Evolutionary conservation across 225 moss, liverwort and hornwort genomes (phyloP).

Genomic region (Pseudoscleropodium purum): DNA sequence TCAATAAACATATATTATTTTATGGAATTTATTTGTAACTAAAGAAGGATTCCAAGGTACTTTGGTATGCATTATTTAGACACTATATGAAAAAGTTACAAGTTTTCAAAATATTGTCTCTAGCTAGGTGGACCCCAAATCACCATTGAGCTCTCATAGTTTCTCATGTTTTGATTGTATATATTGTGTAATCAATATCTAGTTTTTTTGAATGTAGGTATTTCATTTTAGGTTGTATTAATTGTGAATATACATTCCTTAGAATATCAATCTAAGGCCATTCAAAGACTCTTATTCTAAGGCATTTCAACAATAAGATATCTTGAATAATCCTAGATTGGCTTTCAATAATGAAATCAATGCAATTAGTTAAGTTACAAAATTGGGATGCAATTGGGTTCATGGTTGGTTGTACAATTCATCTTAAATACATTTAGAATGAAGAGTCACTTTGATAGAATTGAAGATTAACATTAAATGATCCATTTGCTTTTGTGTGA

Average conservation of each 20-base stretch:
- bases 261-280: not conserved
- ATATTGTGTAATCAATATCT: not conserved
- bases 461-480: not conserved
- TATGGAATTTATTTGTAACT: not conserved
- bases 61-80: not conserved
- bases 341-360: not conserved
- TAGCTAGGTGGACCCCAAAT: not conserved
- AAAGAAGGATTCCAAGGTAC: not conserved
- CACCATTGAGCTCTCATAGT: not conserved
- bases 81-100: not conserved
- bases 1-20: not conserved
- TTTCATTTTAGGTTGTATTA: not conserved
- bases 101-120: not conserved
- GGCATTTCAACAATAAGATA: not conserved
- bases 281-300: not conserved
- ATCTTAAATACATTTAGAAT: not conserved
- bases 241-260: not conserved
- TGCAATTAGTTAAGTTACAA: not conserved
- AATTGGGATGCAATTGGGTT: not conserved
- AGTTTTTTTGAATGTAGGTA: not conserved
- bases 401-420: not conserved
- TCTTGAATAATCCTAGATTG: not conserved
- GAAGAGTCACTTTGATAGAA: too few species aligned
- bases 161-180: not conserved
- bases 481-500: not conserved